Evolutionary conservation across 139 green algal genomes (phyloP), one percentile per base, ranked within the genome.

Genomic region (Micromonas commoda): DNA sequence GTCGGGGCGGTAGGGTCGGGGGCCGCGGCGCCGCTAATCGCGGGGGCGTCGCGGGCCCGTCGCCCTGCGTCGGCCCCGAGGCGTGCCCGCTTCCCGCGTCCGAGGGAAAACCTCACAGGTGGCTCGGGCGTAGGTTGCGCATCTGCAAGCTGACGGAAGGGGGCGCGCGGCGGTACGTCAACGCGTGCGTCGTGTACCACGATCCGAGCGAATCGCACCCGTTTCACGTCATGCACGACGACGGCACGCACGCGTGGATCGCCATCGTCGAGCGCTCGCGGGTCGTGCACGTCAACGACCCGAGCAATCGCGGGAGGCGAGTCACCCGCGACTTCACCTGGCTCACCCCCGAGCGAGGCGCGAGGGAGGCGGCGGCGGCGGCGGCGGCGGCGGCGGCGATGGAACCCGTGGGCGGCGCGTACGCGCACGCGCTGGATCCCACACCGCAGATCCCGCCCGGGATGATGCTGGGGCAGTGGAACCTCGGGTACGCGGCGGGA

Each of bases 151-250:
- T 32, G 3, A 34, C 63, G 21, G 45, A 57, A 16, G 16, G 16
- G 9, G 45, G 45, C 45, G 9, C 9, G 9, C 45, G 45, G 16
- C 9, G 45, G 16, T 57, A 57, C 45, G 23, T 33, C 28, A 70
- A 39, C 28, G 63, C 63, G 2, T 70, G 63, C 63, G 31, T 70
- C 3, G 63, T 70, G 16, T 70, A 39, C 63, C 24, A 70, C 63
- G 63, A 70, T 26, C 63, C 63, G 63, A 70, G 21, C 21, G 63
- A 70, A 26, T 70, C 63, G 63, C 63, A 70, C 63, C 63, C 63
- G 6, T 70, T 70, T 2, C 63, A 70, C 63, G 20, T 28, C 28
- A 28, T 34, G 63, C 31, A 39, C 31, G 63, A 70, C 20, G 63
- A 70, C 31, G 63, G 63, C 2, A 70, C 20, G 20, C 31, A 28